Conservation (phyloP, 2,329 filamentous ascomycete genomes). For the Sarocladium brachiariae region DNA sequence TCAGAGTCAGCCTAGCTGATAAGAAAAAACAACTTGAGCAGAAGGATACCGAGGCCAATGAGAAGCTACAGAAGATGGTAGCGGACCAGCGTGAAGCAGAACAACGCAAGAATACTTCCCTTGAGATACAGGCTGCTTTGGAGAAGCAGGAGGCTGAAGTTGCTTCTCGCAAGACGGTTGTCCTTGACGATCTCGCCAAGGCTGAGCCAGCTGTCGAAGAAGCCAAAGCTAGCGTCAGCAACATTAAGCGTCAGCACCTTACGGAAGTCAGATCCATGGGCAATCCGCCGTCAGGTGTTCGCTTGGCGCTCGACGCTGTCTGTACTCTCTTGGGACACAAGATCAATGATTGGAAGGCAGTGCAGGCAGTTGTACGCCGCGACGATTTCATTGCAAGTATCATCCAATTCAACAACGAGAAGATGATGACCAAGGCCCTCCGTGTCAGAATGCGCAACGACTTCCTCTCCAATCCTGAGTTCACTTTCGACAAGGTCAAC, state of each 20-base stretch:
- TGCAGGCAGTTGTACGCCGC: slow-evolving; percentile 78
- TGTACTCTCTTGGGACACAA: slow-evolving; percentile 91
- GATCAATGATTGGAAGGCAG: slow-evolving; percentile 83
- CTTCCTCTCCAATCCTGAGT: slow-evolving; percentile 87
- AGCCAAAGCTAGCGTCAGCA: slow-evolving; percentile 92
- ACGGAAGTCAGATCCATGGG: slow-evolving; percentile 97
- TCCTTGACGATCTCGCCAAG: slow-evolving; percentile 77
- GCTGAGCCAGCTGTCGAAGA: slow-evolving; percentile 91
- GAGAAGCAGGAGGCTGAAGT: slow-evolving; percentile 89
- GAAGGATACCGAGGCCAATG: slow-evolving; percentile 92
- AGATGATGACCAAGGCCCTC: slow-evolving; percentile 79
- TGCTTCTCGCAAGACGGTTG: slow-evolving; percentile 72
- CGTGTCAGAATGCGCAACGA: slow-evolving; percentile 87
- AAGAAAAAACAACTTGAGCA: slow-evolving; percentile 91
- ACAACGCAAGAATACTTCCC: slow-evolving; percentile 76
- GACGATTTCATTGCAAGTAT: slow-evolving; percentile 99
- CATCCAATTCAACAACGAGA: slow-evolving; percentile 93
- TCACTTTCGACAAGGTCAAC: slow-evolving; percentile 94
- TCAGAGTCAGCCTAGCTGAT: slow-evolving; percentile 82
- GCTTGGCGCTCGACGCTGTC: slow-evolving; percentile 90
- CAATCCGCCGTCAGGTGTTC: slow-evolving; percentile 83
- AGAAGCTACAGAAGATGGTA: slow-evolving; percentile 96
- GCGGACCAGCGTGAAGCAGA: slow-evolving; percentile 93
- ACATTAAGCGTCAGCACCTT: slow-evolving; percentile 95
- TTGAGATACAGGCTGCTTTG: slow-evolving; percentile 81